These are phyloP conservation scores for Harrya chromipes DNA, from an alignment of 768 basidiomycete genomes.

Conservation along the genomic window DNA sequence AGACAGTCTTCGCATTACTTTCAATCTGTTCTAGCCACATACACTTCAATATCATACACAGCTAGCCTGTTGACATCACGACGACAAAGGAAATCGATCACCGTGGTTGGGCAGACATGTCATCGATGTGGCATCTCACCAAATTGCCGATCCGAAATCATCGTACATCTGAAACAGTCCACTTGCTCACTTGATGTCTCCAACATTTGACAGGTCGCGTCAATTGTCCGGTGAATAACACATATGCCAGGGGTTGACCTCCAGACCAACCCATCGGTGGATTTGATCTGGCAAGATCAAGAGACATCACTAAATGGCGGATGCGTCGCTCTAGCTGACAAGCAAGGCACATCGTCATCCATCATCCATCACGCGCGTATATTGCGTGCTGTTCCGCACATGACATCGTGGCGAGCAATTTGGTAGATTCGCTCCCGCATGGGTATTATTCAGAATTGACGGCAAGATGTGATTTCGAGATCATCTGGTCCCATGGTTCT, in stretches of 20 bases:
- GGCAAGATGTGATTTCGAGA: constrained; percentile 35
- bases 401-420: constrained; percentile 30
- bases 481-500: constrained; percentile 16
- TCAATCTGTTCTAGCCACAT: neutral
- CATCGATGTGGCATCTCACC: constrained; percentile 6
- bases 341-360: neutral
- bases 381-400: constrained; percentile 4
- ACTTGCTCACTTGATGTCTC: constrained; percentile 1
- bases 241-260: constrained; percentile 15
- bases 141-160: constrained; percentile 1
- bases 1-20: neutral
- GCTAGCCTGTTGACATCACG: neutral
- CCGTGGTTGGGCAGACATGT: neutral
- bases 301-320: constrained; percentile 36
- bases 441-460: constrained; percentile 43
- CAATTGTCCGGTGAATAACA: constrained; percentile 19
- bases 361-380: constrained; percentile 1
- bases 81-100: neutral
- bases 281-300: constrained; percentile 31
- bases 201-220: constrained; percentile 20
- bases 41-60: neutral
- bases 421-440: constrained; percentile 33
- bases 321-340: constrained; percentile 30
- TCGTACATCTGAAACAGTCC: constrained; percentile 5
- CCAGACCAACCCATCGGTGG: constrained; percentile 26